phyloP scores from a whole-genome alignment of 177 flowering plant species.

The Vitis hybrid region DNA sequence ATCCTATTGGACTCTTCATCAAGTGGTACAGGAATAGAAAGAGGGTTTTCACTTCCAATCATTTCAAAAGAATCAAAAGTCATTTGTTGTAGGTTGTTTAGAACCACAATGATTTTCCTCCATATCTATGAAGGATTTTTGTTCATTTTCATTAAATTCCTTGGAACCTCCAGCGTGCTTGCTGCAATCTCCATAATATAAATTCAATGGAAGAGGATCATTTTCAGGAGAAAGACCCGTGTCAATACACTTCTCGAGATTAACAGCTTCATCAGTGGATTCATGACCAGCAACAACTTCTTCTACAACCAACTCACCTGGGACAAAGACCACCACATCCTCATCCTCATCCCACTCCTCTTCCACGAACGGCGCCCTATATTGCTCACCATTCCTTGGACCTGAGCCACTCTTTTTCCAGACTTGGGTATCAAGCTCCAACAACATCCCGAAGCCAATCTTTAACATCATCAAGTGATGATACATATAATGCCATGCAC shows the following conservation, averaged over 20 bases:
- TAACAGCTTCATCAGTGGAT: constrained; percentile 26
- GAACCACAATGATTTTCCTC: constrained; percentile 13
- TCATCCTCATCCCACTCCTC: constrained; percentile 78
- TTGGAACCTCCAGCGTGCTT: constrained; percentile 22
- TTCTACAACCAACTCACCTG: constrained; percentile 21
- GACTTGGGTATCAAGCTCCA: no score
- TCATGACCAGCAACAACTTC: constrained; percentile 29
- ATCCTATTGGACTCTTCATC: not conserved
- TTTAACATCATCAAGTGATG: no score
- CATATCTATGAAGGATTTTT: constrained; percentile 19
- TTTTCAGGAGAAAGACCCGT: constrained; percentile 20
- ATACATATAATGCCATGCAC: no score
- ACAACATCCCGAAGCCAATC: no score
- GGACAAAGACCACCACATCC: constrained; percentile 23
- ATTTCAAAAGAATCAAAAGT: constrained; percentile 28
- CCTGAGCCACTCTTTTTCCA: constrained; percentile 60
- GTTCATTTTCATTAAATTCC: constrained; percentile 14
- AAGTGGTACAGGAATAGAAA: constrained; percentile 11
- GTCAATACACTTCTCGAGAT: constrained; percentile 39
- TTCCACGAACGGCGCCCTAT: constrained; percentile 65
- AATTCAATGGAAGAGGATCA: constrained; percentile 21
- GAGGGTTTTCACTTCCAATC: constrained; percentile 17
- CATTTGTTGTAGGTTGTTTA: constrained; percentile 14
- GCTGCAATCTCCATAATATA: constrained; percentile 27
- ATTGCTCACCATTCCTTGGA: constrained; percentile 67